Conservation (phyloP, 805 yeast species). For the Zygosaccharomyces bailii region DNA sequence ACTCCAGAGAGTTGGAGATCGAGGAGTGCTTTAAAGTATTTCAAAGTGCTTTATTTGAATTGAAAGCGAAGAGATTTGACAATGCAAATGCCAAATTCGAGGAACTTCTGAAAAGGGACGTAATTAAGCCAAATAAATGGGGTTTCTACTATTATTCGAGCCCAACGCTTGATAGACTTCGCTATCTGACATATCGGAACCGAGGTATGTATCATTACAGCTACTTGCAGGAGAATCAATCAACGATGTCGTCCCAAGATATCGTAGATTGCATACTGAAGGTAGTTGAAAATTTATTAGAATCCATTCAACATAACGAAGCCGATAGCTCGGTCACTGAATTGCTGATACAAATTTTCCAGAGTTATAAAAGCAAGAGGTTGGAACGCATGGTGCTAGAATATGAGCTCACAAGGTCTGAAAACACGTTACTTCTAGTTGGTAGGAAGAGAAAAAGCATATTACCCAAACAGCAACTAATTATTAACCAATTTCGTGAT, state of each 20-base stretch:
- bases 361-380: constrained; percentile 45
- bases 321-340: constrained; percentile 57
- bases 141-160: constrained; percentile 39
- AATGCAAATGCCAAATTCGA: constrained; percentile 56
- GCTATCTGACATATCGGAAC: constrained; percentile 78
- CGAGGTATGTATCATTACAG: constrained; percentile 67
- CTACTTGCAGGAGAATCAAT: constrained; percentile 30
- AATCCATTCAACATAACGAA: constrained; percentile 62
- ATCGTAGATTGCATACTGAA: constrained; percentile 43
- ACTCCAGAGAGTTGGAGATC: constrained; percentile 83
- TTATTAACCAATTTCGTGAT: constrained; percentile 17
- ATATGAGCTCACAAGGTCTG: constrained; percentile 47
- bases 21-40: constrained; percentile 80
- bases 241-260: constrained; percentile 33
- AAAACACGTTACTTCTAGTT: constrained; percentile 21
- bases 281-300: constrained; percentile 58
- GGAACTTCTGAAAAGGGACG: constrained; percentile 63
- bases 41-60: constrained; percentile 63
- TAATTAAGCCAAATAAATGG: constrained; percentile 49
- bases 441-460: constrained; percentile 24
- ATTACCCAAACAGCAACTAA: constrained; percentile 30
- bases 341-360: constrained; percentile 49
- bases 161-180: constrained; percentile 67
- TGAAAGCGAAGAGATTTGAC: constrained; percentile 47
- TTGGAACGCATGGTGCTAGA: constrained; percentile 58